phyloP scores from a whole-genome alignment of 2,329 filamentous ascomycete genomes.

The Gliomastix tumulicola region DNA sequence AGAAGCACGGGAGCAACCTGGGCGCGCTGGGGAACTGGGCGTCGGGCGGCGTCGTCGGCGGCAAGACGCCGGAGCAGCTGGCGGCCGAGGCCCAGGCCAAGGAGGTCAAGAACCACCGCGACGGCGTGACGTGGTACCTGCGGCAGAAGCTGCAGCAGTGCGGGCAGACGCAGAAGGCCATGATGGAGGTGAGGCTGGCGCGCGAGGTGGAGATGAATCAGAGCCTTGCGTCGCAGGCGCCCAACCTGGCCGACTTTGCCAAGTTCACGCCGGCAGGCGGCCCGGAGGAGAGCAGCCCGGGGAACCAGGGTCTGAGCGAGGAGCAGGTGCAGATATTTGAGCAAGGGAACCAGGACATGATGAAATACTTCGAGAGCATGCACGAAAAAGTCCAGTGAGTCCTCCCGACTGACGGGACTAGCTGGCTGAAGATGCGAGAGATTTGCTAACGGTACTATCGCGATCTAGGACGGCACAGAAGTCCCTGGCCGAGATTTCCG shows the following conservation, averaged over 20 bases:
- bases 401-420: background rate
- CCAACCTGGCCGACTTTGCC: slow-evolving; percentile 22
- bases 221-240: slow-evolving; percentile 69
- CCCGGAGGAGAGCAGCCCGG: background rate
- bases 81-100: slow-evolving; percentile 64
- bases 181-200: slow-evolving; percentile 86
- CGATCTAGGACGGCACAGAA: slow-evolving; percentile 80
- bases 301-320: slow-evolving; percentile 55
- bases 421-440: too few relatives aligned
- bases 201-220: slow-evolving; percentile 85
- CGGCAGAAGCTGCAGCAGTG: slow-evolving; percentile 69
- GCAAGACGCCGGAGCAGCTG: slow-evolving; percentile 57
- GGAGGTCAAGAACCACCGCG: slow-evolving; percentile 63
- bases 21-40: slow-evolving; percentile 61
- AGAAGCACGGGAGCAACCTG: slow-evolving; percentile 59
- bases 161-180: slow-evolving; percentile 71
- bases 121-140: slow-evolving; percentile 79
- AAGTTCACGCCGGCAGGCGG: slow-evolving; percentile 16
- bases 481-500: slow-evolving; percentile 85
- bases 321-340: slow-evolving; percentile 93
- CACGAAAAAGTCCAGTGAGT: slow-evolving; percentile 87
- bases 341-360: slow-evolving; percentile 84
- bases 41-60: slow-evolving; percentile 46
- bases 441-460: too few relatives aligned
- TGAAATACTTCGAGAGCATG: slow-evolving; percentile 90